A percentile compares a stretch with the other conserved stretches of the same genome.
Conservation (phyloP, 2,329 filamentous ascomycete genomes). For the Capronia americana region DNA sequence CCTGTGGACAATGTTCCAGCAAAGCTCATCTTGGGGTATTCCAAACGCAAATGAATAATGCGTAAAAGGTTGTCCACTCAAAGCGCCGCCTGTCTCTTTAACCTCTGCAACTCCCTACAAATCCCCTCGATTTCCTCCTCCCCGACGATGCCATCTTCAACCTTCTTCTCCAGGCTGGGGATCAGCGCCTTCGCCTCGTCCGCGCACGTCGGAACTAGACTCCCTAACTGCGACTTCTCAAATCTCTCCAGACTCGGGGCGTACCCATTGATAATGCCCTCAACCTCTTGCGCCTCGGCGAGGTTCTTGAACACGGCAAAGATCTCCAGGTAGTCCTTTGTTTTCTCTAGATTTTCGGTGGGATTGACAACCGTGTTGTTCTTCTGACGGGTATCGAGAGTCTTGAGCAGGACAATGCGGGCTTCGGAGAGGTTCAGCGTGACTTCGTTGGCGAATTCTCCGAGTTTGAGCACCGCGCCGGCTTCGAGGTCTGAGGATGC, state of each 20-base stretch:
- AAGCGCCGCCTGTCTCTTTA: slow-evolving; percentile 51
- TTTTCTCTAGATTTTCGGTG: slow-evolving; percentile 74
- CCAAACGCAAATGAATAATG: neutral
- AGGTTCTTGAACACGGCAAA: slow-evolving; percentile 96
- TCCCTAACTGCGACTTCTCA: slow-evolving; percentile 81
- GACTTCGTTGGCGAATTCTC: slow-evolving; percentile 91
- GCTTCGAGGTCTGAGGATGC: slow-evolving; percentile 85
- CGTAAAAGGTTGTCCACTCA: slow-evolving; percentile 5
- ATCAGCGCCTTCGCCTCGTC: slow-evolving; percentile 98
- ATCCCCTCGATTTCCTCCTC: slow-evolving; percentile 88
- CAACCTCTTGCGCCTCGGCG: slow-evolving; percentile 93
- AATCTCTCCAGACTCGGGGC: slow-evolving; percentile 81
- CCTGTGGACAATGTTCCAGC: too few species aligned
- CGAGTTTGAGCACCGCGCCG: slow-evolving; percentile 78
- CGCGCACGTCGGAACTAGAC: slow-evolving; percentile 86
- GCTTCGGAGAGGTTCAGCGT: slow-evolving; percentile 93
- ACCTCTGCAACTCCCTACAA: slow-evolving; percentile 87
- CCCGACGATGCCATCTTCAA: slow-evolving; percentile 55
- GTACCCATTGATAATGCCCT: slow-evolving; percentile 80
- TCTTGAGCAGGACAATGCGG: slow-evolving; percentile 86
- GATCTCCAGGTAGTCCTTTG: slow-evolving; percentile 88
- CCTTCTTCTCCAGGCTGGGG: slow-evolving; percentile 86
- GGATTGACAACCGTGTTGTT: slow-evolving; percentile 49
- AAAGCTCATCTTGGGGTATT: neutral
- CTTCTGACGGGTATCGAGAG: slow-evolving; percentile 67